These are phyloP conservation scores for Juglanconis juglandina DNA, from an alignment of 2,329 filamentous ascomycete genomes.

Conservation along the genomic window DNA sequence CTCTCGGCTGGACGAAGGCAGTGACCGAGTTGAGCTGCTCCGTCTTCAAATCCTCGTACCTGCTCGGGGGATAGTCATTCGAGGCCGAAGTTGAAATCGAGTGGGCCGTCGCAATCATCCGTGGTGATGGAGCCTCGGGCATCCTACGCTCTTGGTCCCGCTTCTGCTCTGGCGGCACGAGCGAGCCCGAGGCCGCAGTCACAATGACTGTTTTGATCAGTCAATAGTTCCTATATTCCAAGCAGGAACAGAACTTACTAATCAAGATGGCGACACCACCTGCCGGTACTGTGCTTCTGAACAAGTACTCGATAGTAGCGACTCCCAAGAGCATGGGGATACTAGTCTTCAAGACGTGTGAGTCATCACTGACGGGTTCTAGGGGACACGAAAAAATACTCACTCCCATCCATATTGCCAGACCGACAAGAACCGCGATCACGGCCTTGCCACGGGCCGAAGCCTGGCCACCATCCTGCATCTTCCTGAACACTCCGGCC, in stretches of 20 bases:
- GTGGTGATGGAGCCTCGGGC: slow-evolving; percentile 39
- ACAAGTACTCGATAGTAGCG: slow-evolving; percentile 36
- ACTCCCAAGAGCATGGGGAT: slow-evolving; percentile 49
- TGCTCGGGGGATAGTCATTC: slow-evolving; percentile 39
- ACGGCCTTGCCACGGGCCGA: slow-evolving; percentile 37
- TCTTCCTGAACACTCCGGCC: slow-evolving; percentile 31
- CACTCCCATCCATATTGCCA: slow-evolving; percentile 54
- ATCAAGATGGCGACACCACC: slow-evolving; percentile 47
- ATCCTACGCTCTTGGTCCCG: slow-evolving; percentile 28
- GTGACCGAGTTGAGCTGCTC: slow-evolving; percentile 35
- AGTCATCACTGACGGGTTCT: slow-evolving; percentile 6
- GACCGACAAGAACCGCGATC: slow-evolving; percentile 38
- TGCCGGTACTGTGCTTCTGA: slow-evolving; percentile 49
- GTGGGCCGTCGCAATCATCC: slow-evolving; percentile 33
- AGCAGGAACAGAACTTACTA: slow-evolving; percentile 34
- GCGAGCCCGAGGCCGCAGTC: slow-evolving; percentile 34
- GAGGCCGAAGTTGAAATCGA: slow-evolving; percentile 42
- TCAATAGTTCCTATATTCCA: not conserved
- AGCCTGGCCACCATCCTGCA: slow-evolving; percentile 25
- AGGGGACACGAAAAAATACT: slow-evolving; percentile 25
- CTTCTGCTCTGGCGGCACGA: slow-evolving; percentile 25
- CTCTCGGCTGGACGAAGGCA: slow-evolving; percentile 33
- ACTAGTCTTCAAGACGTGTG: slow-evolving; percentile 40
- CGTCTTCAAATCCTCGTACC: slow-evolving; percentile 48
- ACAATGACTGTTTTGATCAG: slow-evolving; percentile 32